These are phyloP conservation scores for Phyllosticta citribraziliensis DNA, from an alignment of 2,329 filamentous ascomycete species.

Conservation along the genomic window DNA sequence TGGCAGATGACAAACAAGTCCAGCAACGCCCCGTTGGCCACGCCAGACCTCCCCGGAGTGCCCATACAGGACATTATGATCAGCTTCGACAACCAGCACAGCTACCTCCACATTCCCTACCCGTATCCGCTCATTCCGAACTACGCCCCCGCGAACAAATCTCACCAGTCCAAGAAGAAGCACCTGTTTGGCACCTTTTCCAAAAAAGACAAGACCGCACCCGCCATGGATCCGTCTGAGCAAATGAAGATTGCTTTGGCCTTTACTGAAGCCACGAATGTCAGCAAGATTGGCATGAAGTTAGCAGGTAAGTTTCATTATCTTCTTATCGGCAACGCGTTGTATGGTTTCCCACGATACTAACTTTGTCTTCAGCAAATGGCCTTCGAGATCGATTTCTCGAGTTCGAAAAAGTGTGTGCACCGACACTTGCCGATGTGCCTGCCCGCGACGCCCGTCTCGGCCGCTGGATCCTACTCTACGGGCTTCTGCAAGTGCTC, in stretches of 20 bases:
- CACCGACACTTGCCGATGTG: slow-evolving; percentile 24
- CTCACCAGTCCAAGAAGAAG: slow-evolving; percentile 24
- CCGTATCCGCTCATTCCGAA: slow-evolving; percentile 55
- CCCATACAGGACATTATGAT: slow-evolving; percentile 57
- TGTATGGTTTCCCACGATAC: not conserved
- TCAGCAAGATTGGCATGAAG: slow-evolving; percentile 27
- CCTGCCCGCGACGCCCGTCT: slow-evolving; percentile 33
- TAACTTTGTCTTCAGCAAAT: slow-evolving; percentile 19
- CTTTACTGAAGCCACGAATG: slow-evolving; percentile 32
- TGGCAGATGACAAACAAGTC: slow-evolving; percentile 47
- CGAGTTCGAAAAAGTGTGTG: slow-evolving; percentile 28
- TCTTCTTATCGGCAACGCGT: not conserved
- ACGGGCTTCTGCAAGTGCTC: slow-evolving; percentile 32
- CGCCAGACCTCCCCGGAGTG: slow-evolving; percentile 40
- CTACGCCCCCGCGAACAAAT: slow-evolving; percentile 16
- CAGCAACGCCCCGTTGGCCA: slow-evolving; percentile 24
- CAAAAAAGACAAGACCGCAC: slow-evolving; percentile 27
- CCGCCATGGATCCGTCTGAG: slow-evolving; percentile 27
- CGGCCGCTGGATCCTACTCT: slow-evolving; percentile 35
- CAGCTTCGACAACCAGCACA: slow-evolving; percentile 52
- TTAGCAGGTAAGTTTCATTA: slow-evolving; percentile 22
- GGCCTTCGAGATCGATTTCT: slow-evolving; percentile 32
- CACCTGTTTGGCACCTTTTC: slow-evolving; percentile 21
- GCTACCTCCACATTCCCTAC: slow-evolving; percentile 44
- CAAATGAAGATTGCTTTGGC: slow-evolving; percentile 30